Base-by-base conservation (phyloP, 2,329 filamentous ascomycete genomes). In the Zymoseptoria ardabiliae region DNA sequence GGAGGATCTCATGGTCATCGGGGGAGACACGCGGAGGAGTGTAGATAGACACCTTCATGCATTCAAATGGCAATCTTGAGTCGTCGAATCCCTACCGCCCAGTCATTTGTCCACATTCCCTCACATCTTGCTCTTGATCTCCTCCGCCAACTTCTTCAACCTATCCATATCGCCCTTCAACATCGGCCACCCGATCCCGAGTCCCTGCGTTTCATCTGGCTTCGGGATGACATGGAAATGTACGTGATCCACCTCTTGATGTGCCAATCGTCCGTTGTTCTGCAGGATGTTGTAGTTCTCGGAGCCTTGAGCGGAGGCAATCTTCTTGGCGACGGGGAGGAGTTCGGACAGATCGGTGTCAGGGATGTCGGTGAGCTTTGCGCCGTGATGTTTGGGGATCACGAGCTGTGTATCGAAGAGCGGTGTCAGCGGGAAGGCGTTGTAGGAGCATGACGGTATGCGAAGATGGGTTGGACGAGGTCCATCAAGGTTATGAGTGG, bases 211-310 rank as follows among this genome's bases (percentile, higher is more conserved):
- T 69, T 86, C 79, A 70, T 90, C 95, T 55, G 94, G 93, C 81
- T 99, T 99, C 41, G 94, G 94, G 63, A 99, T 99, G 85, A 97
- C 87, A 72, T 99, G 94, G 76, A 99, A 93, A 54, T 68, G 64
- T 85, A 94, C 93, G 78, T 99, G 94, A 67, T 91, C 88, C 63
- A 99, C 93, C 64, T 88, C 81, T 78, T 97, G 94, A 75, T 99
- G 94, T 19, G 94, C 94, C 70, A 93, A 84, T 21, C 84, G 81
- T 56, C 94, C 94, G 71, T 99, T 99, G 78, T 99, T 99, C 79
- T 99, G 94, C 61, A 99, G 79, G 54, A 99, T 83, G 72, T 99
- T 99, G 81, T 91, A 99, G 75, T 97, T 83, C 55, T 80, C 78
- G 3, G 88, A 86, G 45, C 90, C 90, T 3, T 84, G 85, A 25